These are phyloP conservation scores for Plasmodium ovale DNA, from an alignment of 169 alveolate genomes.

Conservation along the genomic window DNA sequence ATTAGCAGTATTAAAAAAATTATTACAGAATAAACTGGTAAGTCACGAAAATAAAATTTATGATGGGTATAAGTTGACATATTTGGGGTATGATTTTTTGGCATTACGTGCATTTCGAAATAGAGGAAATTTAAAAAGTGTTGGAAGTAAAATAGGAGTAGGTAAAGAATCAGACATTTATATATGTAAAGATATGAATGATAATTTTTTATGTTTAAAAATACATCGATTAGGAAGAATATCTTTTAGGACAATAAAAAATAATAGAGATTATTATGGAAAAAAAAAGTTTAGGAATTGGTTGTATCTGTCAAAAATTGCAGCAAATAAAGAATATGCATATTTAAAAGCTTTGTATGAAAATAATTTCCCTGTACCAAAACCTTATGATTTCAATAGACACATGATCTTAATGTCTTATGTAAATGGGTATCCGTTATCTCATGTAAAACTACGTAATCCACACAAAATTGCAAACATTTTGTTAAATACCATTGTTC, in stretches of 20 bases:
- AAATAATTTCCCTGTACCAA: constrained; percentile 96
- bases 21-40: constrained; percentile 94
- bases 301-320: constrained; percentile 98
- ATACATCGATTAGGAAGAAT: constrained; percentile 93
- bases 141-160: constrained; percentile 96
- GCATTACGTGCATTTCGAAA: constrained; percentile 96
- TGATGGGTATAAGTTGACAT: constrained; percentile 98
- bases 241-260: constrained; percentile 97
- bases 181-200: constrained; percentile 93
- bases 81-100: constrained; percentile 98
- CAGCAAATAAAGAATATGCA: constrained; percentile 98
- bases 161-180: constrained; percentile 99
- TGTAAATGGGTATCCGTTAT: constrained; percentile 95
- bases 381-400: constrained; percentile 97
- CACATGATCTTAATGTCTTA: constrained; percentile 98
- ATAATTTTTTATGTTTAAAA: constrained; percentile 86
- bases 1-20: constrained; percentile 88
- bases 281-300: constrained; percentile 96
- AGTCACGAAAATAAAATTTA: constrained; percentile 93
- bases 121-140: constrained; percentile 93
- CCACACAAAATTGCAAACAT: background rate
- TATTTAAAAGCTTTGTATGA: constrained; percentile 96
- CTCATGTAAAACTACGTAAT: constrained; percentile 87
- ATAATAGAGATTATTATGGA: constrained; percentile 98
- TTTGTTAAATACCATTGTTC: constrained; percentile 81